Evolutionary conservation across 768 basidiomycete species (phyloP).

Genomic region (Trametes elegans): DNA sequence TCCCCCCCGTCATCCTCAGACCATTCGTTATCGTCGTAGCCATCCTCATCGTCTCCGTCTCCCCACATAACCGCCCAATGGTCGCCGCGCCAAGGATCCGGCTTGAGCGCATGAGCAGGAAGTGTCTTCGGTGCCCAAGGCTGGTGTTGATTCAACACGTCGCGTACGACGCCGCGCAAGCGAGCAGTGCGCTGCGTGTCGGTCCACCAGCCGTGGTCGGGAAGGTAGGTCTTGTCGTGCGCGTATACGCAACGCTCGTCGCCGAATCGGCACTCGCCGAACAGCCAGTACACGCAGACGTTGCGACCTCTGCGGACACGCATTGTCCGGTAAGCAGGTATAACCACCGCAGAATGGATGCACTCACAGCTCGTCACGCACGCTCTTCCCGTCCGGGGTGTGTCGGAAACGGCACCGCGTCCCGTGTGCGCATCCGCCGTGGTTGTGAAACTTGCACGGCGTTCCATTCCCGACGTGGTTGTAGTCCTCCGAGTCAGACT

Average conservation of each 20-base stretch:
- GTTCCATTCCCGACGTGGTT: constrained; percentile 49
- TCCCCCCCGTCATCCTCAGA: constrained; percentile 7
- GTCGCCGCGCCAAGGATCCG: neutral
- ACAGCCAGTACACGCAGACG: constrained; percentile 43
- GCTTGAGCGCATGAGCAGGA: neutral
- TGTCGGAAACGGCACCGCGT: constrained; percentile 46
- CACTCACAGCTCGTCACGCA: constrained; percentile 53
- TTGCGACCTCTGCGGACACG: constrained; percentile 47
- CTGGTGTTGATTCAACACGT: too few relatives aligned
- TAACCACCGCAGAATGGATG: neutral
- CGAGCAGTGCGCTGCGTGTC: neutral
- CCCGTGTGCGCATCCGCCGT: constrained; percentile 46
- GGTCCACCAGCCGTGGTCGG: constrained; percentile 46
- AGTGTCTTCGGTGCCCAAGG: too few relatives aligned
- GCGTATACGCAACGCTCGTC: constrained; percentile 43
- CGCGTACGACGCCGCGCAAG: neutral
- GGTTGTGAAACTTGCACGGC: constrained; percentile 59
- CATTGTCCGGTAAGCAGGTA: neutral
- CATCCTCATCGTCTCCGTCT: neutral
- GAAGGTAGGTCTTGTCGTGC: constrained; percentile 46
- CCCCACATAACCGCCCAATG: neutral
- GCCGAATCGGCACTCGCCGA: constrained; percentile 41
- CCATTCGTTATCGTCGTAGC: neutral
- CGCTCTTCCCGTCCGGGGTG: constrained; percentile 53
- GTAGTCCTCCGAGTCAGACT: constrained; percentile 56